Evolutionary conservation across 1,139 yeast genomes (phyloP), one percentile per base, ranked within the genome.

Genomic region (Casaregolazyma lundiana): DNA sequence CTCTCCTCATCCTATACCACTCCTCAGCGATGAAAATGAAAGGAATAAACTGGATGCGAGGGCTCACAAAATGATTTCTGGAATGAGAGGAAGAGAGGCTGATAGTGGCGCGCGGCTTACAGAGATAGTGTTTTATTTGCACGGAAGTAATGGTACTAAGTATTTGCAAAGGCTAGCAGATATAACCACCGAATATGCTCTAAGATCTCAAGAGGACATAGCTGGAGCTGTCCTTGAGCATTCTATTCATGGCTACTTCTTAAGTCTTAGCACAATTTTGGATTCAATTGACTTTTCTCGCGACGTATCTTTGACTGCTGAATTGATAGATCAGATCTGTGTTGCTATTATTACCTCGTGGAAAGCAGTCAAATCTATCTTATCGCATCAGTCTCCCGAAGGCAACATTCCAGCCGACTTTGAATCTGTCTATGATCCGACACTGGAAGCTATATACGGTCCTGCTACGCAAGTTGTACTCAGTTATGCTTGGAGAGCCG

Each of bases 71-170:
- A 67, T 81, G 61, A 63, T 87, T 42, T 59, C 68, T 4, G 80
- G 79, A 43, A 69, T 78, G 54, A 77, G 80, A 41, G 94, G 90
- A 18, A 76, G 89, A 48, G 78, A 74, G 50, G 84, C 89, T 44
- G 97, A 90, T 52, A 83, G 90, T 20, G 96, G 94, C 7, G 90
- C 96, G 0, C 74, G 81, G 38, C 67, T 82, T 11, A 66, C 83
- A 36, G 78, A 76, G 54, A 73, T 83, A 51, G 41, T 73, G 65
- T 56, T 61, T 56, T 41, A 59, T 60, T 48, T 65, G 7, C 51
- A 52, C 34, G 58, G 58, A 30, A 50, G 54, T 4, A 50, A 53
- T 9, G 42, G 44, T 47, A 57, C 54, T 2, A n/a, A 30, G 24
- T 64, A 73, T 18, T 51, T 80, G 6, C 55, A 63, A 1, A 42